Base-by-base conservation (phyloP, 1,284 basidiomycete genomes). In the Rhodotorula mucilaginosa region DNA sequence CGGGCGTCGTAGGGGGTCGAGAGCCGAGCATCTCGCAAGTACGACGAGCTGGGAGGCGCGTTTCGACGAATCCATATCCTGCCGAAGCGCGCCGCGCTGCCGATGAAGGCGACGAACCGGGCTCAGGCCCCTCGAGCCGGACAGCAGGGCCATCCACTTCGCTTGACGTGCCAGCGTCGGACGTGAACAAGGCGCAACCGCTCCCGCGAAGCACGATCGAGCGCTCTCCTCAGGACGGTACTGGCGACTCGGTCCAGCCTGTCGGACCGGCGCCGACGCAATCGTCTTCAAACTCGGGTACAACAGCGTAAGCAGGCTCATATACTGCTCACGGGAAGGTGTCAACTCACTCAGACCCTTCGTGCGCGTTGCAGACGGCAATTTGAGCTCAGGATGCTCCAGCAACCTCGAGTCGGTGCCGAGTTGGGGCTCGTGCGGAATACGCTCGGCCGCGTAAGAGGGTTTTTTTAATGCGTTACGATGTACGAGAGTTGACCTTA, bases 331-430 rank as follows among this genome's bases (percentile, higher is more conserved):
- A 7, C 6, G 6, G 6, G 34, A 34, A 7, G 34, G 8, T 8
- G 34, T 8, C 39, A 44, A 44, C 39, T 44, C 10, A 44, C 39
- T 44, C 39, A 44, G 8, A 44, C 39, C 12, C 39, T 2, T 44
- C 39, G 39, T 44, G 39, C 12, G 39, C 39, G 54, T 52, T 34
- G 2, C n/a, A 52, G 51, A 13, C 51, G 51, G 19, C 51, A 34
- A 3, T 75, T 69, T 51, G 61, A 64, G 31, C 65, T 74, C 16
- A 59, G 69, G 21, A 51, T 76, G 7, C 19, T 68, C 12, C 74
- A 77, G 29, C 75, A 75, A 21, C 75, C 75, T 6, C 70, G 67
- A 29, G 58, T 72, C 39, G 75, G 75, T 3, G 71, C 73, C 0
- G 67, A 65, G 26, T 67, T 69, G 1, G 73, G 73, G 0, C 15